Base-by-base conservation (phyloP, 306 rosid species). In the Casuarina equisetifolia region DNA sequence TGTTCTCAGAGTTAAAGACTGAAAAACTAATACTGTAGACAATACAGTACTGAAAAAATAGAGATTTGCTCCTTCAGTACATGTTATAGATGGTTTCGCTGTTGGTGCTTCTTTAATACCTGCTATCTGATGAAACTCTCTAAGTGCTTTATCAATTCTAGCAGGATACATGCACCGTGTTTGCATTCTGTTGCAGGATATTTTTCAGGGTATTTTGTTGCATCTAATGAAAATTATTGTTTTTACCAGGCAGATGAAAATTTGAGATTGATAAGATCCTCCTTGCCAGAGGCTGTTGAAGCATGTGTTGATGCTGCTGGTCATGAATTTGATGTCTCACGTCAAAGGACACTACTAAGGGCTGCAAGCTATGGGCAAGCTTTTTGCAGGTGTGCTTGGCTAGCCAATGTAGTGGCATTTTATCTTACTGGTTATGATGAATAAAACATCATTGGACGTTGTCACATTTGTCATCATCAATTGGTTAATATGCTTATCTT, bases 291-390 rank as follows among this genome's bases (percentile, higher is more conserved):
- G 89, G 98, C 98, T 79, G 97, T 92, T 74, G 98, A 95, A 86
- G 96, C 97, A 69, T 92, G 97, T 74, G 88, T 92, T 76, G 97
- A 92, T 64, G 97, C 97, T 84, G 89, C 96, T 16, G 97, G 98
- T 59, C 97, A 92, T 82, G 98, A 95, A 85, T 95, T 92, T 88
- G 98, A 92, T 82, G 80, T 84, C 84, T 87, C 72, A 44, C 93
- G 97, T 69, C 98, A 95, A 73, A 85, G 64, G 50, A 95, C 92
- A 15, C 92, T 95, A 77, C 84, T 95, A 70, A 89, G 98, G 84
- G 97, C 98, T 48, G 97, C 98, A 66, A 92, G 98, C 89, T 95
- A 92, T 82, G 98, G 97, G 71, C 97, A 95, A 80, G 97, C 98
- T 67, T 95, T 95, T 89, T 95, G 97, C 88, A 89, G 97, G 98